Base-by-base conservation (phyloP, 2,329 filamentous ascomycete genomes). In the Pyrenophora graminea region DNA sequence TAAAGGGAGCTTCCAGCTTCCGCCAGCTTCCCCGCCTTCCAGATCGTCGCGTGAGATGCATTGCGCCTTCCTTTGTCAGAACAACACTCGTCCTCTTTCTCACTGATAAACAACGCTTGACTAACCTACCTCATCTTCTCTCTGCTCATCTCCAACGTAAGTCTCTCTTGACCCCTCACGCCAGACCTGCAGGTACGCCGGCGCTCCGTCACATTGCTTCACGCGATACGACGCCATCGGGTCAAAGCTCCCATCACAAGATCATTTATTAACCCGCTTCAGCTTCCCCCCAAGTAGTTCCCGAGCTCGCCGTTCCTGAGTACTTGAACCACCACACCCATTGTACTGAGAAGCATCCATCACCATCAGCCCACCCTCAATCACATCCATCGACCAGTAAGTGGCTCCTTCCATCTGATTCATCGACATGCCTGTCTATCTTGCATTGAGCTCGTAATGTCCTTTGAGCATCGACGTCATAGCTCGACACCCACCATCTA, bases 231-330 rank as follows among this genome's bases (percentile, higher is more conserved):
- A 56, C 54, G 53, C 53, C 48, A 61, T 64, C 63, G 64, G 62
- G 66, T 51, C 66, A 59, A 59, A 66, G 68, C 66, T 66, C 48
- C 46, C 40, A 60, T 68, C 68, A 66, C 69, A 69, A 66, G 69
- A 73, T 64, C 62, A 51, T 47, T 56, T 50, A 65, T 64, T 65
- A 67, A 71, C 61, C 61, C 56, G 56, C 58, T 53, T 42, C 44
- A 61, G 59, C 60, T 63, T 62, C 21, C 44, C 53, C 41, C 48
- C 30, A 27, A 42, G 43, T 45, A 19, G 42, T 38, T 39, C 17
- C 60, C 61, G 55, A 58, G 32, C 53, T 48, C 60, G 53, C 58
- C 63, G 64, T 63, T 39, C 55, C 59, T 63, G 54, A 65, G 63
- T 70, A 67, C 60, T 64, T 63, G 40, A 61, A 57, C 62, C 45